Evolutionary conservation across 495 filamentous ascomycete genomes (phyloP).

Genomic region (Poronia punctata): DNA sequence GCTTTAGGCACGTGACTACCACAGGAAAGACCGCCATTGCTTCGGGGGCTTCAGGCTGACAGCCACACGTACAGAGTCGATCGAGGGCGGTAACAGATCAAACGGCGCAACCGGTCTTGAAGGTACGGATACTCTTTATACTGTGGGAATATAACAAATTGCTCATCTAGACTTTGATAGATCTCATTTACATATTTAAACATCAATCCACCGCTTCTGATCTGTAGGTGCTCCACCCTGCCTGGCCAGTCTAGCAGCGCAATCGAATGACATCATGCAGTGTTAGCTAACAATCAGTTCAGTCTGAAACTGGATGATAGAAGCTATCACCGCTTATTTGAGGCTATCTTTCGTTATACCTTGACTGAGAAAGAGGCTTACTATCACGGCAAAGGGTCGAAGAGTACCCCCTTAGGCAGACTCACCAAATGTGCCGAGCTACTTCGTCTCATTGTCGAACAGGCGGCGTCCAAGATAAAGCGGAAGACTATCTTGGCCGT

Average conservation of each 20-base stretch:
- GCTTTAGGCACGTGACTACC: conserved; percentile 7
- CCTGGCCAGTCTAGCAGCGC: too few relatives aligned
- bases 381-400: conserved; percentile 46
- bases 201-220: conserved; percentile 51
- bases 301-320: conserved; percentile 52
- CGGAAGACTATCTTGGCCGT: conserved; percentile 69
- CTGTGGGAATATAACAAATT: neutral
- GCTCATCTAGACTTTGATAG: conserved; percentile 10
- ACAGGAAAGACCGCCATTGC: neutral
- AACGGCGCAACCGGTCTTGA: conserved; percentile 26
- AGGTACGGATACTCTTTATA: conserved; percentile 18
- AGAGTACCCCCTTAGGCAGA: conserved; percentile 45
- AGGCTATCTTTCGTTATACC: conserved; percentile 66
- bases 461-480: conserved; percentile 60
- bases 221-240: conserved; percentile 45
- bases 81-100: conserved; percentile 18
- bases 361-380: conserved; percentile 60
- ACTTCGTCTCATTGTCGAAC: conserved; percentile 61
- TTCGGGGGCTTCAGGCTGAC: conserved; percentile 5
- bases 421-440: conserved; percentile 66
- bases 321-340: conserved; percentile 72
- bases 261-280: too few relatives aligned
- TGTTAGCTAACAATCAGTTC: conserved; percentile 15
- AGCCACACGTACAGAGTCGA: conserved; percentile 18
- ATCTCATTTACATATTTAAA: conserved; percentile 55